phyloP scores from a whole-genome alignment of 371 early-diverging fungal species.

The Syncephalastrum racemosum region DNA sequence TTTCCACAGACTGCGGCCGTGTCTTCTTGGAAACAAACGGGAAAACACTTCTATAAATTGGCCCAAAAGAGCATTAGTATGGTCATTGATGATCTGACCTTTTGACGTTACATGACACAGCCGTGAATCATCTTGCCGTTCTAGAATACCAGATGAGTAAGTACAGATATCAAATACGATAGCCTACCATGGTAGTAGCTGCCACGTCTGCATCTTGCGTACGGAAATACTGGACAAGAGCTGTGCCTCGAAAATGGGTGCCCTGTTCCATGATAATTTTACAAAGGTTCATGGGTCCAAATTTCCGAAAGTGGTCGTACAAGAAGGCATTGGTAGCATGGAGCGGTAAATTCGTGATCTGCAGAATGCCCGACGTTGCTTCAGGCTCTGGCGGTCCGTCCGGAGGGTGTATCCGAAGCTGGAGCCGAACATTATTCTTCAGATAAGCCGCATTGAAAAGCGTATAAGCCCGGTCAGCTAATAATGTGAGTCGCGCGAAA shows the following conservation, averaged over 20 bases:
- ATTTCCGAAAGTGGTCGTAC: conserved; percentile 46
- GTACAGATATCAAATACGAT: neutral
- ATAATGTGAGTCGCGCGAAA: neutral
- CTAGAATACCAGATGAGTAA: conserved; percentile 17
- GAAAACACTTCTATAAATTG: conserved; percentile 13
- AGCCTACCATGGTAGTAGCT: conserved; percentile 34
- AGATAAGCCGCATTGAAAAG: conserved; percentile 34
- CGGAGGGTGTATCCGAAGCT: conserved; percentile 30
- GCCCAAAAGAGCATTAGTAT: neutral
- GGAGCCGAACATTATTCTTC: conserved; percentile 23
- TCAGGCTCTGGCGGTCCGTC: conserved; percentile 30
- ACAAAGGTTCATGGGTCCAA: conserved; percentile 48
- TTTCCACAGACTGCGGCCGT: conserved; percentile 12
- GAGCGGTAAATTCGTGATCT: conserved; percentile 36
- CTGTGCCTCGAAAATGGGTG: conserved; percentile 34
- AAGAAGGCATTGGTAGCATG: conserved; percentile 31
- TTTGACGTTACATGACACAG: conserved; percentile 30
- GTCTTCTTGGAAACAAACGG: conserved; percentile 20
- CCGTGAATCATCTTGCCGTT: conserved; percentile 32
- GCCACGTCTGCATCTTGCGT: conserved; percentile 38
- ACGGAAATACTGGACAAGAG: conserved; percentile 48
- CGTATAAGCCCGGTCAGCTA: conserved; percentile 43
- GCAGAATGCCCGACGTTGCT: conserved; percentile 34
- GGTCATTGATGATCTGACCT: neutral
- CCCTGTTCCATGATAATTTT: conserved; percentile 39